These are phyloP conservation scores for Tephrocybe sp. DNA, from an alignment of 768 basidiomycete species.

Conservation along the genomic window DNA sequence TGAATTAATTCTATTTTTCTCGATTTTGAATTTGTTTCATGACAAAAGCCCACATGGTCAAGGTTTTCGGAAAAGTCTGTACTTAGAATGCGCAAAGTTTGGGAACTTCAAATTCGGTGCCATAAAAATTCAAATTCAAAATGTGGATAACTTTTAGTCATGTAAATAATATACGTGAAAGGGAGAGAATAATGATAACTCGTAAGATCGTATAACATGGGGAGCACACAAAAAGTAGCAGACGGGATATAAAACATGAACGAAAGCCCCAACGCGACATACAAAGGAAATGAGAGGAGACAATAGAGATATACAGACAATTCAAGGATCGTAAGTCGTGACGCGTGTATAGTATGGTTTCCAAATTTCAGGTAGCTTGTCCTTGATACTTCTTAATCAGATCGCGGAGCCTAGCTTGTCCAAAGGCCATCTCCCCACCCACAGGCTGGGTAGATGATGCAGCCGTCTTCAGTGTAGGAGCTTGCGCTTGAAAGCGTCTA, in stretches of 20 bases:
- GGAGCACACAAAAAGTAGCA: neutral
- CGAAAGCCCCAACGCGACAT: neutral
- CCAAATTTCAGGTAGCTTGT: slow-evolving; percentile 7
- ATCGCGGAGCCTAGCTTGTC: slow-evolving; percentile 74
- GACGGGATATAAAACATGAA: neutral
- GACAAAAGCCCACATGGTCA: too few relatives aligned
- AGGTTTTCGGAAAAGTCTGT: too few relatives aligned
- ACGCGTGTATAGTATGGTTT: neutral
- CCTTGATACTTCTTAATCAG: slow-evolving; percentile 83
- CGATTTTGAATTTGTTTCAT: too few relatives aligned
- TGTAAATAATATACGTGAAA: neutral
- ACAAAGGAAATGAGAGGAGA: neutral
- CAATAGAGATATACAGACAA: neutral
- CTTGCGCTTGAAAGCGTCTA: slow-evolving; percentile 5
- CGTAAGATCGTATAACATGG: slow-evolving; percentile 4
- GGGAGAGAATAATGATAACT: slow-evolving; percentile 15
- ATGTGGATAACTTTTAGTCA: neutral
- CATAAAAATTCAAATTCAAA: too few relatives aligned
- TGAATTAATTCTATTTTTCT: too few relatives aligned
- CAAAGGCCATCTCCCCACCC: slow-evolving; percentile 62
- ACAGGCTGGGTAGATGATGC: slow-evolving; percentile 25
- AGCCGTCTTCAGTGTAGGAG: slow-evolving; percentile 13
- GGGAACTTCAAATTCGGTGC: too few relatives aligned
- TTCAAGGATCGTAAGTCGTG: slow-evolving; percentile 2
- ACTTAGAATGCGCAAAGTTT: too few relatives aligned